Evolutionary conservation across 1,284 basidiomycete species (phyloP), one percentile per base, ranked within the genome.

Genomic region (Trichosporon coremiiforme): DNA sequence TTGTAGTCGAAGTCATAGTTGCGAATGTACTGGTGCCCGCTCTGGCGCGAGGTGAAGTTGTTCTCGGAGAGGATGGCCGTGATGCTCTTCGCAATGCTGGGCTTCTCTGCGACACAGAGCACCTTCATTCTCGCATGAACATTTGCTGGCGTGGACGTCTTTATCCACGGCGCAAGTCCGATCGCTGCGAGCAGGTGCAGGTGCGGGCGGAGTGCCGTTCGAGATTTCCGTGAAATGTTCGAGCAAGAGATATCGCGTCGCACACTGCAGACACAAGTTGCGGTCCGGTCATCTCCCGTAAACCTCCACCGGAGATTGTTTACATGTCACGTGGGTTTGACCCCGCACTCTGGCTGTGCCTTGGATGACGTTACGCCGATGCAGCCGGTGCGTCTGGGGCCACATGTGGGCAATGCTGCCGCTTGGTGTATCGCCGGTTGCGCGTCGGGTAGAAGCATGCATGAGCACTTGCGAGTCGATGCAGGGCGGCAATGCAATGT

Each of bases 61-160:
- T 93, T 93, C 33, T 93, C 93, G 0, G 93, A 92, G 4, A 99
- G 87, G 75, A 99, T 99, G 76, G 90, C 87, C 20, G 91, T 90
- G 67, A 99, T 92, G 64, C 92, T 89, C 81, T 92, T 94, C 12
- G 97, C 90, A 69, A 99, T 98, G 20, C 95, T 98, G 2, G 97
- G 96, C 80, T 99, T 99, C 83, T 99, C 97, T 22, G 97, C 97
- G 1, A 99, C 97, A 82, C 96, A 99, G 41, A 99, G 88, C 36
- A 95, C 90, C 68, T 75, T 80, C 83, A 84, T 84, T 22, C 70
- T 72, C 47, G 7, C 22, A 25, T 41, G 8, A 17, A 29, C 64
- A 67, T 70, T 38, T 22, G 41, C 35, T 25, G 55, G 10, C 3
- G 31, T 25, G 25, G n/a, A 22, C 15, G 17, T 31, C 31, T 10